Base-by-base conservation (phyloP, 306 rosid genomes). In the Malus orientalis region DNA sequence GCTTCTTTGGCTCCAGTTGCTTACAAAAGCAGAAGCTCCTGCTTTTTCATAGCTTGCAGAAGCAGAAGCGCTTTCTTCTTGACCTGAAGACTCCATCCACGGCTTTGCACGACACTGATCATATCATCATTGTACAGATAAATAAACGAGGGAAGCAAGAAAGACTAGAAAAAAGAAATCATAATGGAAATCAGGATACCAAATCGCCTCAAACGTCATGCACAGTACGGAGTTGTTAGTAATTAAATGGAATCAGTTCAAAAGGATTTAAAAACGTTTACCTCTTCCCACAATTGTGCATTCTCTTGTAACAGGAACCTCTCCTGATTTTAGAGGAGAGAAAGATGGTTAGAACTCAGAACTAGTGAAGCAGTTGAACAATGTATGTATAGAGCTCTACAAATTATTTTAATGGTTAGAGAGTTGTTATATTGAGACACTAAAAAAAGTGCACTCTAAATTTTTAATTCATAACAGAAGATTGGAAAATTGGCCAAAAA, bases 241-340 rank as follows among this genome's bases (percentile, higher is more conserved):
- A 51, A 49, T 15, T 49, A 51, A 51, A 51, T 1, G 20, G 20
- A 18, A 51, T 4, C 18, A 58, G 20, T 11, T 38, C 20, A 12
- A 33, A 11, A 7, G 54, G 23, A 40, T 1, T 66, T 8, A 7
- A 15, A 44, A 36, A 69, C 20, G 58, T 72, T 84, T 60, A 91
- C 97, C 92, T 63, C 42, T 83, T 68, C 71, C 1, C 23, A 63
- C 63, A 89, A 84, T 9, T 40, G 62, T 4, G 69, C 81, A 70
- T 84, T 88, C 84, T 89, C 86, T 78, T 81, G 38, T 69, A 74
- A 30, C 79, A 89, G 84, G 14, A 59, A n/a, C 57, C 60, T 81
- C 78, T 85, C 89, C 95, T 91, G 85, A 76, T 76, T 75, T 80
- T 20, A 59, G 69, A 12, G 15, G 40, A 40, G 22, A 30, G 20